phyloP scores from a whole-genome alignment of 78 protist genomes.

The Cavenderia fasciculata region DNA sequence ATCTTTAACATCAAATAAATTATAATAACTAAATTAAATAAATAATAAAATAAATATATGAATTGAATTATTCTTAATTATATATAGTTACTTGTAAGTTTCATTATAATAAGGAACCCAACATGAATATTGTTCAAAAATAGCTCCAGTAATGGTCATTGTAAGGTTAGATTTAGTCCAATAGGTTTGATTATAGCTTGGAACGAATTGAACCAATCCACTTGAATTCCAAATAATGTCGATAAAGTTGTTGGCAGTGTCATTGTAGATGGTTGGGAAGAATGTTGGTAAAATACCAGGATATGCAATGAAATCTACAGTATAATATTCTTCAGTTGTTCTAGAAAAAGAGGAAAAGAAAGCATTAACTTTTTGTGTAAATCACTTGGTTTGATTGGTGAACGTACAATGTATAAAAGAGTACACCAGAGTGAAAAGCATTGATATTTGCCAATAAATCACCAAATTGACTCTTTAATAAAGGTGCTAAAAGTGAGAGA shows the following conservation, averaged over 20 bases:
- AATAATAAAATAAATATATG: no score
- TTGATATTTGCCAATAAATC: slow-evolving; percentile 27
- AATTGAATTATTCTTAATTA: no score
- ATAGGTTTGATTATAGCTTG: not conserved
- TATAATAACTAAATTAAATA: no score
- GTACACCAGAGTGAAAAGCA: slow-evolving; percentile 63
- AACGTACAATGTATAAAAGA: slow-evolving; percentile 41
- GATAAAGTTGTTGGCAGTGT: not conserved
- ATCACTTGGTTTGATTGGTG: no score
- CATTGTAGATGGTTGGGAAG: slow-evolving; percentile 34
- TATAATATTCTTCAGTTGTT: slow-evolving; percentile 1
- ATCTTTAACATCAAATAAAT: slow-evolving; percentile 50
- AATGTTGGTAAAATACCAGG: slow-evolving; percentile 29
- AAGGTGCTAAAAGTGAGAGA: no score
- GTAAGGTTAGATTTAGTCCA: slow-evolving; percentile 1
- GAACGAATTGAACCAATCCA: slow-evolving; percentile 6
- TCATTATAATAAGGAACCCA: slow-evolving; percentile 30
- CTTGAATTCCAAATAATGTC: slow-evolving; percentile 14
- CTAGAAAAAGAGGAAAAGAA: not conserved
- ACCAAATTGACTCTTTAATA: slow-evolving; percentile 30
- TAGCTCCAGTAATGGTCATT: slow-evolving; percentile 1
- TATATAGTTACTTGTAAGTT: no score
- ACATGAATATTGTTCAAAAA: slow-evolving; percentile 7
- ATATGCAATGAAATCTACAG: slow-evolving; percentile 29
- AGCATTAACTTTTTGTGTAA: not conserved